These are phyloP conservation scores for Pestalotiopsis sp. DNA, from an alignment of 2,329 filamentous ascomycete genomes.

Conservation along the genomic window DNA sequence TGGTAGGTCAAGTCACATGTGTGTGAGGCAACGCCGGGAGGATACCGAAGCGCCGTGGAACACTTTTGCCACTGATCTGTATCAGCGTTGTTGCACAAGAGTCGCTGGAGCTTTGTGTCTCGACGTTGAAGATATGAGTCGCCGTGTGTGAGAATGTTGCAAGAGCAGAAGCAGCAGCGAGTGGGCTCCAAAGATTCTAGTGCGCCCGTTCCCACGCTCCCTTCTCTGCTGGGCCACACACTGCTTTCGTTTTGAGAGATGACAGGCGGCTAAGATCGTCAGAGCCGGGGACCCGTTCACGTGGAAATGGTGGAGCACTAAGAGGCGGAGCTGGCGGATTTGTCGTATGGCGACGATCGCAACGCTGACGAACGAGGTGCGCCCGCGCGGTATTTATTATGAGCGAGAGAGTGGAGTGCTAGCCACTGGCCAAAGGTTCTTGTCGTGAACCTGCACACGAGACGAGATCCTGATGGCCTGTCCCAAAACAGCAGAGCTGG, in stretches of 20 bases:
- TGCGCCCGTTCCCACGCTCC: neutral
- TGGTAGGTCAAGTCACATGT: slow-evolving; percentile 21
- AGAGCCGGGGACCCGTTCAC: neutral
- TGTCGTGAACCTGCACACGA: neutral
- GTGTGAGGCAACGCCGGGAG: slow-evolving; percentile 23
- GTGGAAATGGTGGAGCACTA: slow-evolving; percentile 8
- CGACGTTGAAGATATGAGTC: slow-evolving; percentile 24
- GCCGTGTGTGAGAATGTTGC: slow-evolving; percentile 15
- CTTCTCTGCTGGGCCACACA: neutral
- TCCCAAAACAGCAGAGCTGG: neutral
- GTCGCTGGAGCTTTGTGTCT: slow-evolving; percentile 29
- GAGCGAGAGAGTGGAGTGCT: neutral
- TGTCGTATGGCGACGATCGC: slow-evolving; percentile 11
- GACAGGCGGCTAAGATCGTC: slow-evolving; percentile 8
- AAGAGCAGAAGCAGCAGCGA: neutral
- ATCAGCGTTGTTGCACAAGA: slow-evolving; percentile 23
- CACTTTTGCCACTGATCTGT: slow-evolving; percentile 24
- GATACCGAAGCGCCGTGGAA: slow-evolving; percentile 23
- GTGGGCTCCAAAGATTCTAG: neutral
- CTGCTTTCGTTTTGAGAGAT: neutral
- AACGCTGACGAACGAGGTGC: neutral
- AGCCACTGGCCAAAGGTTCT: neutral
- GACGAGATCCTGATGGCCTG: neutral
- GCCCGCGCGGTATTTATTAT: slow-evolving; percentile 4
- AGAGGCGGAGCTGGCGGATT: slow-evolving; percentile 7